Evolutionary conservation across 306 rosid species (phyloP).

Genomic region (Trifolium subterraneum): DNA sequence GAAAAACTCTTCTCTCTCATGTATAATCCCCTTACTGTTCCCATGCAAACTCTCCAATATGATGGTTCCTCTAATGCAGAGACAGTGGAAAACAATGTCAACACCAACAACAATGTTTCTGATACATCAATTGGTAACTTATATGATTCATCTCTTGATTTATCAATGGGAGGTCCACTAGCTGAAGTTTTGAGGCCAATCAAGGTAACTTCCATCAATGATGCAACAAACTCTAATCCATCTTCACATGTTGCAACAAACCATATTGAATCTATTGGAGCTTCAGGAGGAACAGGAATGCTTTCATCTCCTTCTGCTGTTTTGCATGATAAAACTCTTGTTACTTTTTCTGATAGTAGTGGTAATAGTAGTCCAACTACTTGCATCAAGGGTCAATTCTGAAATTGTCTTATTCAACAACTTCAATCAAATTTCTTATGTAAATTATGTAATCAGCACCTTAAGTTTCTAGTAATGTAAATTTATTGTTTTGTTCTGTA

Average conservation of each 20-base stretch:
- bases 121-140: constrained; percentile 50
- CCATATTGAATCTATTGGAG: constrained; percentile 44
- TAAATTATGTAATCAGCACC: constrained; percentile 37
- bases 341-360: constrained; percentile 75
- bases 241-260: not conserved
- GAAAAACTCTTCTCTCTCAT: constrained; percentile 43
- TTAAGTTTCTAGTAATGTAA: not conserved
- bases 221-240: constrained; percentile 45
- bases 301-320: constrained; percentile 75
- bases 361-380: constrained; percentile 66
- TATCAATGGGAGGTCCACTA: constrained; percentile 79
- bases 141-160: constrained; percentile 65
- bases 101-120: constrained; percentile 40
- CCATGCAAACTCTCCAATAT: constrained; percentile 39
- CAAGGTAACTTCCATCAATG: constrained; percentile 40
- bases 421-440: constrained; percentile 45
- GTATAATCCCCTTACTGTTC: constrained; percentile 51
- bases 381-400: constrained; percentile 55
- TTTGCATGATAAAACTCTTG: constrained; percentile 63
- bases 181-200: constrained; percentile 81
- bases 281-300: constrained; percentile 44
- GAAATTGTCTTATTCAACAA: constrained; percentile 59
- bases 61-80: constrained; percentile 69
- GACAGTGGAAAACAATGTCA: constrained; percentile 36
- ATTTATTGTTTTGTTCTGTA: not conserved